Conservation (phyloP, 768 basidiomycete species). For the Auriculariales sp. region DNA sequence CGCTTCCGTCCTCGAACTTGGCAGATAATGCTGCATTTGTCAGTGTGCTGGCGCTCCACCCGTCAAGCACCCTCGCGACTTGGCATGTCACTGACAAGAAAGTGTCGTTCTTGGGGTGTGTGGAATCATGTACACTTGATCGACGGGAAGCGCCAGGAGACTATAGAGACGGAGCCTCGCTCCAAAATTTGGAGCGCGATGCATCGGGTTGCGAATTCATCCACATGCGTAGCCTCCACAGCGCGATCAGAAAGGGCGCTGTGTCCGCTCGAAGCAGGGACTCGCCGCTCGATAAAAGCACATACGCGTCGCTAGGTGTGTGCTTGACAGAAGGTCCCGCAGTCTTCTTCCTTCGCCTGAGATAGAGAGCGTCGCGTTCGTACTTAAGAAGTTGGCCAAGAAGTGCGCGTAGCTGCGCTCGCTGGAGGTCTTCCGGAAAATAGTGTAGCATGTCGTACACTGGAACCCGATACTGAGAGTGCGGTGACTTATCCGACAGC, state of each 20-base stretch:
- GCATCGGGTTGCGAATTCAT: neutral
- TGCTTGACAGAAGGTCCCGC: neutral
- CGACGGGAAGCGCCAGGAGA: too few relatives aligned
- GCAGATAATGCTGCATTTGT: too few relatives aligned
- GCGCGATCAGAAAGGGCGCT: slow-evolving; percentile 48
- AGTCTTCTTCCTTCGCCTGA: neutral
- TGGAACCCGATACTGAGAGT: too few relatives aligned
- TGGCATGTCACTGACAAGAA: too few relatives aligned
- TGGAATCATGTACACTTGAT: too few relatives aligned
- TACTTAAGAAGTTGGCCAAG: neutral
- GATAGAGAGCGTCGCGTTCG: neutral
- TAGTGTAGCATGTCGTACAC: neutral
- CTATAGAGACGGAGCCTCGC: too few relatives aligned
- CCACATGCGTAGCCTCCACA: slow-evolving; percentile 74
- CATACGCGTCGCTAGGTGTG: slow-evolving; percentile 47
- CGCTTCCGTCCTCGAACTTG: too few relatives aligned
- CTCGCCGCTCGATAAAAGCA: slow-evolving; percentile 38
- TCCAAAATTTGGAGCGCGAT: too few relatives aligned
- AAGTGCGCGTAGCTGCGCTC: neutral
- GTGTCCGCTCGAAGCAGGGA: slow-evolving; percentile 42
- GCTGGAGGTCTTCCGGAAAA: neutral
- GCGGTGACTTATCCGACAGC: neutral
- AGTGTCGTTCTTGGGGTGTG: too few relatives aligned
- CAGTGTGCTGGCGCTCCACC: too few relatives aligned
- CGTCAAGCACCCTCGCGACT: too few relatives aligned